Conservation (phyloP, 75 land plant genomes). For the Cupressus sempervirens region DNA sequence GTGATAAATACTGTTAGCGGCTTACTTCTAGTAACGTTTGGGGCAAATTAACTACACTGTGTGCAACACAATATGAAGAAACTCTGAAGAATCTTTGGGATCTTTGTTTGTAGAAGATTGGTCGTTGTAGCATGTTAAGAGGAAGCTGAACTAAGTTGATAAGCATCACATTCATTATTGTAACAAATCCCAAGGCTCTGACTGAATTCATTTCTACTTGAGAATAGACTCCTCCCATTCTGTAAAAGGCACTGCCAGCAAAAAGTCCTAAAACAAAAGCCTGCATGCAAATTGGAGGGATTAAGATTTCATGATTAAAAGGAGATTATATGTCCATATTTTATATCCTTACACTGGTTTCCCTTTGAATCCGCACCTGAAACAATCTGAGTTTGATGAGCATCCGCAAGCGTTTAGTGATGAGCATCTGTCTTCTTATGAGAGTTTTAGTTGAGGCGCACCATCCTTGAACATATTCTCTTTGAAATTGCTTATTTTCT, state of each 20-base stretch:
- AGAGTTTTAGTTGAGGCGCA: constrained; percentile 40
- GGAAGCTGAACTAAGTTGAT: constrained; percentile 45
- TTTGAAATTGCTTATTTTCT: constrained; percentile 12
- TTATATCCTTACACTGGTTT: not conserved
- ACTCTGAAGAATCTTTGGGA: constrained; percentile 44
- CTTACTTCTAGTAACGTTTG: constrained; percentile 43
- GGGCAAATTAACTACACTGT: constrained; percentile 29
- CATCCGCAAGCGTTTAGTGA: constrained; percentile 26
- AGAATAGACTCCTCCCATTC: constrained; percentile 18
- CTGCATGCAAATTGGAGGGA: constrained; percentile 18
- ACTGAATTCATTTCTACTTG: constrained; percentile 32
- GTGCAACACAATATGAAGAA: constrained; percentile 40
- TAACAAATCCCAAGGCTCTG: constrained; percentile 37
- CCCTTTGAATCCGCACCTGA: constrained; percentile 26
- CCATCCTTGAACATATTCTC: constrained; percentile 39
- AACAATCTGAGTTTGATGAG: constrained; percentile 30
- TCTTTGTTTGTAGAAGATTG: constrained; percentile 41
- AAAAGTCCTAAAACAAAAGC: constrained; percentile 34
- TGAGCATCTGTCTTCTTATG: constrained; percentile 24
- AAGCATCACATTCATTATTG: constrained; percentile 37
- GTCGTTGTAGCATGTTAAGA: constrained; percentile 35
- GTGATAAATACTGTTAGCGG: not conserved
- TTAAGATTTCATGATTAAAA: not conserved
- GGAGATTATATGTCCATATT: not conserved
- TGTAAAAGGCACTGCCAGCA: constrained; percentile 40